Percentiles rank a stretch among this genome's conserved stretches.
phyloP scores from a whole-genome alignment of 257 asterid species.

The Leptodermis oblonga region DNA sequence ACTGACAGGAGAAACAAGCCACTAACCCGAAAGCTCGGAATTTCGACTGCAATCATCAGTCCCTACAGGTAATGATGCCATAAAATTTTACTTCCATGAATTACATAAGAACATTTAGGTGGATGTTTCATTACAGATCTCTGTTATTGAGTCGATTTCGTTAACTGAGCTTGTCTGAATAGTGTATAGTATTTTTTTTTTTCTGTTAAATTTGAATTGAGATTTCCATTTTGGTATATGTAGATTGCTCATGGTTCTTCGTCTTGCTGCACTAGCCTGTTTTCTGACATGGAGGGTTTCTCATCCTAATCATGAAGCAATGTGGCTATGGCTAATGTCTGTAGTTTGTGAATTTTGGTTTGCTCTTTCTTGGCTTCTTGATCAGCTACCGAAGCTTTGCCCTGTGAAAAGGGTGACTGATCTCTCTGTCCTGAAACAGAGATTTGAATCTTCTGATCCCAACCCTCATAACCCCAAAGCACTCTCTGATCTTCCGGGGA shows the following conservation, averaged over 20 bases:
- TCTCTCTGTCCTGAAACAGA: slow-evolving; percentile 60
- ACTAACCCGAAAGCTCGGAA: slow-evolving; percentile 69
- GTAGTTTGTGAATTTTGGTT: slow-evolving; percentile 91
- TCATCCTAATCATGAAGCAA: slow-evolving; percentile 82
- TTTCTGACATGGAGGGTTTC: slow-evolving; percentile 77
- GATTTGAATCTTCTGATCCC: slow-evolving; percentile 71
- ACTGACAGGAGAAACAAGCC: slow-evolving; percentile 74
- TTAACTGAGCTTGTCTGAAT: not conserved
- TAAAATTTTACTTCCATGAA: not conserved
- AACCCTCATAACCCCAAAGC: slow-evolving; percentile 75
- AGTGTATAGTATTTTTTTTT: not conserved
- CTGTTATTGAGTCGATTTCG: not conserved
- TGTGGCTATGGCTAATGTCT: slow-evolving; percentile 93
- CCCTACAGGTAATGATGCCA: slow-evolving; percentile 64
- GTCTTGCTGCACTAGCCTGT: slow-evolving; percentile 68
- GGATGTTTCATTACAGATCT: not conserved
- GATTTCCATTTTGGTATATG: slow-evolving; percentile 9
- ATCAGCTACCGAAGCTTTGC: slow-evolving; percentile 84
- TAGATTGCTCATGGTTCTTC: slow-evolving; percentile 72
- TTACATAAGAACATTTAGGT: not conserved
- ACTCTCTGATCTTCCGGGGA: slow-evolving; percentile 79
- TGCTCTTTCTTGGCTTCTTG: slow-evolving; percentile 88
- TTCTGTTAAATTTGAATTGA: not conserved
- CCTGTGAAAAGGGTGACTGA: slow-evolving; percentile 80
- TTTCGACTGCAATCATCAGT: slow-evolving; percentile 81